Evolutionary conservation across 1,284 basidiomycete genomes (phyloP), one percentile per base, ranked within the genome.

Genomic region (Taiwanofungus camphoratus): DNA sequence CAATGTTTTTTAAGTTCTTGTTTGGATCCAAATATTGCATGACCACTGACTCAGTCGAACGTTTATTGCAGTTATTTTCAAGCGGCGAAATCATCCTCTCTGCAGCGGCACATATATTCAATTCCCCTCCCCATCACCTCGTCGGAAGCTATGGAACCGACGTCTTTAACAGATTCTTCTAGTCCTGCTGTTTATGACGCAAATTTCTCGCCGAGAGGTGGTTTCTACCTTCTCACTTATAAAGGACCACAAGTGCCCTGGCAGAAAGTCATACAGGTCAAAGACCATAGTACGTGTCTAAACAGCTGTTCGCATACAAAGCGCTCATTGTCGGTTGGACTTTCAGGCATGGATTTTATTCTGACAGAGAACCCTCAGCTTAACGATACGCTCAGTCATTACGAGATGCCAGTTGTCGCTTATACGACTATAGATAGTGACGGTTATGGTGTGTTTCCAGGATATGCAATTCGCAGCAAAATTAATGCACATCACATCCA

Each of bases 161-260:
- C 64, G 0, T 62, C 79, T 1, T 61, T 96, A 48, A 94, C 90
- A 1, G 84, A 92, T 55, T 64, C 68, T 6, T 66, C 70, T 3
- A 69, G 70, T 36, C 69, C 77, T 0, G 79, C 80, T 2, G 87
- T 74, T 58, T 88, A 86, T 58, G 68, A 71, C 2, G 74, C 80
- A 5, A 70, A 66, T 44, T 95, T 96, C 68, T 93, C 91, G 0
- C 89, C 92, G 0, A 59, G 79, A 30, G 89, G 80, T 1, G 88
- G 87, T 1, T 97, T 87, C 64, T 96, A 95, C 64, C 65, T 91
- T 5, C 68, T 96, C 13, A 72, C 69, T 51, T 93, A 95, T 59
- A 63, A 71, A 30, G 94, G 94, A 0, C 95, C 94, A 5, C 73
- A 74, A 18, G 76, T 91, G 12, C 95, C 95, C 0, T 92, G 85